These are phyloP conservation scores for Alternaria burnsii DNA, from an alignment of 2,329 filamentous ascomycete genomes.

Conservation along the genomic window DNA sequence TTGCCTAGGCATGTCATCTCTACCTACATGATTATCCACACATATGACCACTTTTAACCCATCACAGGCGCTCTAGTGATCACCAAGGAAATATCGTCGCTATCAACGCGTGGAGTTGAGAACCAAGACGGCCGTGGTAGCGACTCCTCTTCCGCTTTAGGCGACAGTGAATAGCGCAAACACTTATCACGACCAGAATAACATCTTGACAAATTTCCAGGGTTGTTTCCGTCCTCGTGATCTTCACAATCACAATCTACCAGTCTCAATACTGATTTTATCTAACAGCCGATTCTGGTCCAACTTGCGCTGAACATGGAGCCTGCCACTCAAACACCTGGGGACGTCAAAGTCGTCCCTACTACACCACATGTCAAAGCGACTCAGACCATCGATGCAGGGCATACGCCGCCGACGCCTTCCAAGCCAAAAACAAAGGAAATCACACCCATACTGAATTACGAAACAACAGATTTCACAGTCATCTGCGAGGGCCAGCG, in stretches of 20 bases:
- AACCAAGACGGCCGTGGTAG: too few relatives aligned
- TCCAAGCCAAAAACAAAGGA: slow-evolving; percentile 4
- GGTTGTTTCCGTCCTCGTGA: neutral
- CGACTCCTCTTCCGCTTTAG: neutral
- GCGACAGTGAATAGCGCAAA: neutral
- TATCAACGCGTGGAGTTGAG: neutral
- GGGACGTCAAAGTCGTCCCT: neutral
- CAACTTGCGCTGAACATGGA: neutral
- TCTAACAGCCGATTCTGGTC: neutral
- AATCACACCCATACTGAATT: neutral
- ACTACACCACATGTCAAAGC: slow-evolving; percentile 4
- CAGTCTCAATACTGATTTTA: neutral
- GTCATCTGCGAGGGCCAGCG: slow-evolving; percentile 7
- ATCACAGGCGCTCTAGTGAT: neutral
- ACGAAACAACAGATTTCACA: slow-evolving; percentile 16
- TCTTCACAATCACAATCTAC: neutral
- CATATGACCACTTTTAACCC: neutral
- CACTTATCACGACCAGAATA: neutral
- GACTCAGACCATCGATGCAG: neutral
- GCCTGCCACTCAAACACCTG: too few relatives aligned
- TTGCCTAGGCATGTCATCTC: neutral
- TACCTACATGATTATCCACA: too few relatives aligned
- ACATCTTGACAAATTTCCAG: neutral
- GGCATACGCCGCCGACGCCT: neutral
- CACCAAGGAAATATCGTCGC: neutral